Evolutionary conservation across 257 asterid species (phyloP).

Genomic region (Lycium barbarum): DNA sequence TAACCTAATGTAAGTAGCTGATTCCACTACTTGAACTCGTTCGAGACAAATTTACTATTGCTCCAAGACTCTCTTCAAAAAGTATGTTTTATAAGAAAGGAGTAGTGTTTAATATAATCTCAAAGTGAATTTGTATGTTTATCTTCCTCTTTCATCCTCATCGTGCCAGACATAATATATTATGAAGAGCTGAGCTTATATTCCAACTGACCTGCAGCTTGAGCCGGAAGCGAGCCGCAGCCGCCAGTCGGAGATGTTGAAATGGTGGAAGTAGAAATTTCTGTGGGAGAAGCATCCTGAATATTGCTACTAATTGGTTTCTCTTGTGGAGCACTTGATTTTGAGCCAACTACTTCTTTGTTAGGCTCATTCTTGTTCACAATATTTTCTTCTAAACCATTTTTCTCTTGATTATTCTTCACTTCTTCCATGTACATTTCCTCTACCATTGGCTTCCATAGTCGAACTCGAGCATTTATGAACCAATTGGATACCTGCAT

Average conservation of each 20-base stretch:
- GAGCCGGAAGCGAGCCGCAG: slow-evolving; percentile 25
- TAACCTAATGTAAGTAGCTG: background rate
- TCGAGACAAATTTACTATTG: background rate
- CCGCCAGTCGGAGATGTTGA: slow-evolving; percentile 33
- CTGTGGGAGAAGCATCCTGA: slow-evolving; percentile 32
- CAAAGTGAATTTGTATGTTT: background rate
- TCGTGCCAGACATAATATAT: too few relatives aligned
- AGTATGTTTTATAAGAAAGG: too few relatives aligned
- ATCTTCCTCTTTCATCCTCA: background rate
- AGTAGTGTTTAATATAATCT: too few relatives aligned
- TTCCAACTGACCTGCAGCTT: background rate
- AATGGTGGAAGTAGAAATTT: slow-evolving; percentile 34
- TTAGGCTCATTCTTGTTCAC: slow-evolving; percentile 32
- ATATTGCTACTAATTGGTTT: slow-evolving; percentile 22
- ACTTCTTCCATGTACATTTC: slow-evolving; percentile 80
- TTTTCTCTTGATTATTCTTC: slow-evolving; percentile 51
- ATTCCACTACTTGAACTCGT: background rate
- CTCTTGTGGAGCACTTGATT: slow-evolving; percentile 38
- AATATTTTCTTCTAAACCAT: slow-evolving; percentile 33
- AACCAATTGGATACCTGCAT: slow-evolving; percentile 84
- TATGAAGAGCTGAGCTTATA: background rate
- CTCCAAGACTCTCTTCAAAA: background rate
- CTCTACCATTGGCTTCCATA: slow-evolving; percentile 93
- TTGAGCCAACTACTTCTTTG: slow-evolving; percentile 30
- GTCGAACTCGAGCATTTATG: slow-evolving; percentile 82